A percentile compares a stretch with the other conserved stretches of the same genome.
These are phyloP conservation scores for Xanthoconium stramineum DNA, from an alignment of 768 basidiomycete species.

Conservation along the genomic window DNA sequence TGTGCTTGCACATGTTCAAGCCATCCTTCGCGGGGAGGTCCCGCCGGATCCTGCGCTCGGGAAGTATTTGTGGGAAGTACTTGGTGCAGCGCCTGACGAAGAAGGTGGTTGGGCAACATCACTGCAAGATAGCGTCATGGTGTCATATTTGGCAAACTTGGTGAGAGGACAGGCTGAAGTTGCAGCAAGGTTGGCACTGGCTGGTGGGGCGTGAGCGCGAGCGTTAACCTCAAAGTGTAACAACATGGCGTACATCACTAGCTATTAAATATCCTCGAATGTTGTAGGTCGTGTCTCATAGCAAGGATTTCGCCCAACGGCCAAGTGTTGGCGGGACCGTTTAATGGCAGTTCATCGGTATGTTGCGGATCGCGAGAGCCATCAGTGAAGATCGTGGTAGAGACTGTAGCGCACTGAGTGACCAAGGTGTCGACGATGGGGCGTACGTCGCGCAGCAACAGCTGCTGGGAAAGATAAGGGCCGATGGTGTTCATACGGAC, in stretches of 20 bases:
- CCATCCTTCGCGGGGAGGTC: slow-evolving; percentile 72
- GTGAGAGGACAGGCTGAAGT: slow-evolving; percentile 93
- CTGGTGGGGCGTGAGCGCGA: slow-evolving; percentile 35
- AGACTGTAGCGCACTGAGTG: slow-evolving; percentile 42
- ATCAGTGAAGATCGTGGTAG: slow-evolving; percentile 42
- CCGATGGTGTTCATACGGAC: slow-evolving; percentile 90
- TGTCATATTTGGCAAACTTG: slow-evolving; percentile 91
- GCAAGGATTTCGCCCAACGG: slow-evolving; percentile 92
- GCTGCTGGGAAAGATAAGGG: slow-evolving; percentile 88
- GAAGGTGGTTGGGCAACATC: slow-evolving; percentile 73
- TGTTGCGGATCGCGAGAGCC: neutral
- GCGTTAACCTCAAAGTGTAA: neutral
- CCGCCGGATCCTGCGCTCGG: slow-evolving; percentile 84
- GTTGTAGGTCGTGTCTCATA: slow-evolving; percentile 88
- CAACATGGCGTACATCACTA: neutral
- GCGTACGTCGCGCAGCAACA: slow-evolving; percentile 72
- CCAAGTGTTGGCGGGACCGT: slow-evolving; percentile 88
- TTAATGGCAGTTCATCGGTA: slow-evolving; percentile 24
- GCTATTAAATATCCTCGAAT: slow-evolving; percentile 96
- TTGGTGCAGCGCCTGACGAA: slow-evolving; percentile 69
- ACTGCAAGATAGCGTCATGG: slow-evolving; percentile 90
- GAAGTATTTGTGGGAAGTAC: slow-evolving; percentile 85
- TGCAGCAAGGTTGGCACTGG: slow-evolving; percentile 79
- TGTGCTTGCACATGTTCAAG: slow-evolving; percentile 80
- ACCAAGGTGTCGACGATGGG: slow-evolving; percentile 60